phyloP scores from a whole-genome alignment of 2,329 filamentous ascomycete genomes.

The Ascochyta pisi region DNA sequence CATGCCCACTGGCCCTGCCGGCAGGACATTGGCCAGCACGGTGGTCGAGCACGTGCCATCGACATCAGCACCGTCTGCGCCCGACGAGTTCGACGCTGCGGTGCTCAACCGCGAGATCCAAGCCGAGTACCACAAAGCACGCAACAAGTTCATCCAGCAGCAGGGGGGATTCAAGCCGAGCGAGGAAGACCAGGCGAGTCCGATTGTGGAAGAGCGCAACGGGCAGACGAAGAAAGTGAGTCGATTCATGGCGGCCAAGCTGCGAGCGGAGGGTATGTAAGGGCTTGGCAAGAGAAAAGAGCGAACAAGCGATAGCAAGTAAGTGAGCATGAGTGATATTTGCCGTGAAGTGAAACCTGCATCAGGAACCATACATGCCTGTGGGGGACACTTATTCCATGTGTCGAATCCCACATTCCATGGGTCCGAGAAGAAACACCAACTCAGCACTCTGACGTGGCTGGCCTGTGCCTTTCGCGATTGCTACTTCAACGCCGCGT shows the following conservation, averaged over 20 bases:
- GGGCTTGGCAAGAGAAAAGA: too few species aligned
- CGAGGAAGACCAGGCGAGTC: slow-evolving; percentile 69
- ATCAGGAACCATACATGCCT: slow-evolving; percentile 46
- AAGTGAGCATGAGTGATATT: too few species aligned
- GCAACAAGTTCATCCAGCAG: slow-evolving; percentile 81
- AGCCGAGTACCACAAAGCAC: slow-evolving; percentile 80
- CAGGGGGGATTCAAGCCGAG: slow-evolving; percentile 78
- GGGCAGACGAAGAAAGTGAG: slow-evolving; percentile 68
- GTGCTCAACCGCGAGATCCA: slow-evolving; percentile 79
- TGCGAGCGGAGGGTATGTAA: slow-evolving; percentile 51
- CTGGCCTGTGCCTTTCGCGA: slow-evolving; percentile 39
- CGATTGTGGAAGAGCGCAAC: slow-evolving; percentile 72
- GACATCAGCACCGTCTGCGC: slow-evolving; percentile 47
- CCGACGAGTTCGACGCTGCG: slow-evolving; percentile 68
- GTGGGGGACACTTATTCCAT: slow-evolving; percentile 46
- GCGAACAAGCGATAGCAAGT: too few species aligned
- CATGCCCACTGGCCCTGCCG: slow-evolving; percentile 51
- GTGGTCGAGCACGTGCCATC: slow-evolving; percentile 60
- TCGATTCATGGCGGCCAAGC: slow-evolving; percentile 74
- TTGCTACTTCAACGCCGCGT: slow-evolving; percentile 26
- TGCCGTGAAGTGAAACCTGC: too few species aligned
- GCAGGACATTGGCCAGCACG: slow-evolving; percentile 64
- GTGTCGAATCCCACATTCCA: slow-evolving; percentile 48
- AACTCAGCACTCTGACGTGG: slow-evolving; percentile 44
- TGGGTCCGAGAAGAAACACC: slow-evolving; percentile 42